Evolutionary conservation across 2,329 filamentous ascomycete species (phyloP).

Genomic region (Podosphaera fusca): DNA sequence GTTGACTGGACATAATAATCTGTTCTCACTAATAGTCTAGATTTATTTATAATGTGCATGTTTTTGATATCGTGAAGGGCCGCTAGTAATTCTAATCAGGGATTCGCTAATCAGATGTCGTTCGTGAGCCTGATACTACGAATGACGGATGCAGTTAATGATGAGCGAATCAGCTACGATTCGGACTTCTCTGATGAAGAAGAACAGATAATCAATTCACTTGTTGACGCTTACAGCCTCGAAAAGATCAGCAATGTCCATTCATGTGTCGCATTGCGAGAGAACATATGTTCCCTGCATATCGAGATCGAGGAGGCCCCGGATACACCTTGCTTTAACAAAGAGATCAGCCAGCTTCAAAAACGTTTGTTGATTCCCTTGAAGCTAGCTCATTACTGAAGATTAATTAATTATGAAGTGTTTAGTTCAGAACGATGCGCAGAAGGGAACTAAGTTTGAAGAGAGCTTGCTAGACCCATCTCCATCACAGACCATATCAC

Average conservation of each 20-base stretch:
- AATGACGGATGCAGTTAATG: neutral
- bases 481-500: conserved; percentile 28
- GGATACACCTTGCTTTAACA: neutral
- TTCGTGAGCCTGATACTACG: neutral
- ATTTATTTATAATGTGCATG: too few species aligned
- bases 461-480: neutral
- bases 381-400: neutral
- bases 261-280: too few species aligned
- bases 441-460: neutral
- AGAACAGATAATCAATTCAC: conserved; percentile 26
- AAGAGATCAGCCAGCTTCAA: neutral
- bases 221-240: conserved; percentile 17
- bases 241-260: too few species aligned
- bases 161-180: conserved; percentile 33
- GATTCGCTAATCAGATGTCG: too few species aligned
- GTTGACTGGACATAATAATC: too few species aligned
- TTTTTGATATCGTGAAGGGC: too few species aligned
- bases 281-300: too few species aligned
- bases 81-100: too few species aligned
- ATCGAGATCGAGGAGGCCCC: neutral
- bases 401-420: conserved; percentile 41
- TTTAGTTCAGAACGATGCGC: conserved; percentile 28
- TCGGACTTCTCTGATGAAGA: conserved; percentile 36
- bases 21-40: too few species aligned
- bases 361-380: neutral